Percentiles rank a stretch among this genome's conserved stretches.
Conservation (phyloP, 805 yeast genomes). For the Suhomyces sp. region DNA sequence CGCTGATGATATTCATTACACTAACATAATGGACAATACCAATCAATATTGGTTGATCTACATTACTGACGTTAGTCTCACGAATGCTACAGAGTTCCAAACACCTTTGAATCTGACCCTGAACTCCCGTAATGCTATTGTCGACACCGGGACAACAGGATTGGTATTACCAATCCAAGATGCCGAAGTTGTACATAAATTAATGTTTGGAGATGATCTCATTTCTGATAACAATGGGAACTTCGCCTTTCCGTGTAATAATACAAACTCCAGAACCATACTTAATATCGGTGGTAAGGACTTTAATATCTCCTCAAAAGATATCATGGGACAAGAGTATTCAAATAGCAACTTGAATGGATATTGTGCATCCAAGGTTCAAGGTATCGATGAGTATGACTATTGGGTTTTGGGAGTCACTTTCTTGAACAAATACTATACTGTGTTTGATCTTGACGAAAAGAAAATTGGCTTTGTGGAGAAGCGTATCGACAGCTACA, state of each 20-base stretch:
- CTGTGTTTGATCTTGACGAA: conserved; percentile 55
- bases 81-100: conserved; percentile 13
- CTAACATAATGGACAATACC: conserved; percentile 30
- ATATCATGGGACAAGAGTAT: conserved; percentile 51
- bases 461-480: conserved; percentile 49
- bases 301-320: conserved; percentile 43
- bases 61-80: conserved; percentile 35
- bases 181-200: conserved; percentile 47
- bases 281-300: conserved; percentile 44
- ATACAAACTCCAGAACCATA: conserved; percentile 28
- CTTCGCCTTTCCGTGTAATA: conserved; percentile 58
- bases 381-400: conserved; percentile 45
- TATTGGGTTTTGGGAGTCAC: conserved; percentile 66
- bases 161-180: conserved; percentile 54
- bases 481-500: not conserved
- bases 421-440: conserved; percentile 53
- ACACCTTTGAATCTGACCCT: not conserved
- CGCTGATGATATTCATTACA: conserved; percentile 36
- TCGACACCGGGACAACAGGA: conserved; percentile 69
- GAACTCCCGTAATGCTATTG: conserved; percentile 41
- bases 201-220: conserved; percentile 45
- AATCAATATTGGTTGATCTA: conserved; percentile 52
- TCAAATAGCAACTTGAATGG: conserved; percentile 35
- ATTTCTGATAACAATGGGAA: conserved; percentile 56
- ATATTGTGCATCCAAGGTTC: conserved; percentile 62